Conservation (phyloP, 2,329 filamentous ascomycete genomes). For the Purpureocillium lavendulum region DNA sequence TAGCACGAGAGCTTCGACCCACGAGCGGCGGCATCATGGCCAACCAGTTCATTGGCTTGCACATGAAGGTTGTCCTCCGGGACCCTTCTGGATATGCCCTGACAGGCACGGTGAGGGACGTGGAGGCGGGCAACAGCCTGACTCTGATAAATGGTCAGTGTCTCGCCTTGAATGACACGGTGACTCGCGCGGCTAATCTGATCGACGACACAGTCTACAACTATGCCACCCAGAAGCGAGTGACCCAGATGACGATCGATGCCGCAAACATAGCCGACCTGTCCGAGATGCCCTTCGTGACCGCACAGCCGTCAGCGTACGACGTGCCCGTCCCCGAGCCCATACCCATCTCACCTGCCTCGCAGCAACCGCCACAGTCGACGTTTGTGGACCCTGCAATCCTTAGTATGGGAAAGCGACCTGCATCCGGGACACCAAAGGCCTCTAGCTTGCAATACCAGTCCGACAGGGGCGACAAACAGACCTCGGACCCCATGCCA, state of each 20-base stretch:
- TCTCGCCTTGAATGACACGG: too few relatives aligned
- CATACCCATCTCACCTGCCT: constrained; percentile 15
- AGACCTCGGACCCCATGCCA: not conserved
- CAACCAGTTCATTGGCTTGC: constrained; percentile 64
- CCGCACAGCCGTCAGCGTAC: constrained; percentile 17
- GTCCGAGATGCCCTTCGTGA: constrained; percentile 26
- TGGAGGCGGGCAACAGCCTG: constrained; percentile 58
- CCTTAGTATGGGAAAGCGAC: constrained; percentile 52
- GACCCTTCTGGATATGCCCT: constrained; percentile 56
- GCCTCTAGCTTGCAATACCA: constrained; percentile 8
- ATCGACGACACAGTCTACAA: constrained; percentile 29
- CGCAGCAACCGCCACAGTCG: constrained; percentile 22
- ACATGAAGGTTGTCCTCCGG: constrained; percentile 65
- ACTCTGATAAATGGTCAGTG: constrained; percentile 63
- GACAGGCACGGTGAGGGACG: constrained; percentile 61
- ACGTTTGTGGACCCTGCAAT: constrained; percentile 77
- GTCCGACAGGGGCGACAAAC: constrained; percentile 4
- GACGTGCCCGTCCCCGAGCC: constrained; percentile 15
- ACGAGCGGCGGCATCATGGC: constrained; percentile 28
- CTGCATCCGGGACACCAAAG: constrained; percentile 19
- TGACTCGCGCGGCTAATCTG: too few relatives aligned
- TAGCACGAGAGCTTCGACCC: too few relatives aligned
- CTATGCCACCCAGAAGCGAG: constrained; percentile 32
- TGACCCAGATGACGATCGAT: constrained; percentile 34
- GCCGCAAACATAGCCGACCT: constrained; percentile 37